Evolutionary conservation across 768 basidiomycete species (phyloP), one percentile per base, ranked within the genome.

Genomic region (Tylopilus subfusipes): DNA sequence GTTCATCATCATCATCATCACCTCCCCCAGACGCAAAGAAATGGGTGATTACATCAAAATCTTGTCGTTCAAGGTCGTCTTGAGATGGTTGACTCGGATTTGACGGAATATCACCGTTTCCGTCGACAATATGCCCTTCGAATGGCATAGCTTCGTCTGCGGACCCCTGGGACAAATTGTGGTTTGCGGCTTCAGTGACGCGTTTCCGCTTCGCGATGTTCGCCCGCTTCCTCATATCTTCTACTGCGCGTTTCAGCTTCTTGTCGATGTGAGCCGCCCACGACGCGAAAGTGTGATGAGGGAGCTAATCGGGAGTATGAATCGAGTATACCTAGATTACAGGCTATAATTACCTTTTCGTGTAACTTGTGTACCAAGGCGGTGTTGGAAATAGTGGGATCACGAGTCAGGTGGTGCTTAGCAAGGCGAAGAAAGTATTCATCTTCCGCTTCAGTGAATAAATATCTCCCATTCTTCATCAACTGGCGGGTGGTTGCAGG

Each of bases 21-120:
- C 78, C 78, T 38, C 77, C 79, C 12, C 76, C 75, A 5, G 70
- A 74, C 12, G 78, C 79, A 59, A 88, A 83, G 60, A 85, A 88
- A 11, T 68, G 65, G 8, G 79, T 75, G 34, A 88, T 73, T 4
- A 70, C 63, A 18, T 79, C 71, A n/a, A 86, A 69, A 63, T 85
- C 82, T 46, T 75, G 68, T 54, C 34, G 62, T 48, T 68, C 62
- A 47, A 55, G 21, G 6, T 56, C 48, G 48, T 57, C 54, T 56
- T 55, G 54, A 31, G 53, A 42, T 40, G 44, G 33, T 4, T 49
- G 47, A 18, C 21, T 40, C 12, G 40, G 18, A 34, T 42, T 30
- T 6, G 16, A 43, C 5, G 31, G 16, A 30, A 51, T 24, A 25
- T 51, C 25, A 22, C 22, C 22, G 14, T 33, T 33, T 31, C 11